Percentiles rank a stretch among this genome's conserved stretches.
Evolutionary conservation across 2,329 filamentous ascomycete genomes (phyloP).

Genomic region (Decorospora gaudefroyi): DNA sequence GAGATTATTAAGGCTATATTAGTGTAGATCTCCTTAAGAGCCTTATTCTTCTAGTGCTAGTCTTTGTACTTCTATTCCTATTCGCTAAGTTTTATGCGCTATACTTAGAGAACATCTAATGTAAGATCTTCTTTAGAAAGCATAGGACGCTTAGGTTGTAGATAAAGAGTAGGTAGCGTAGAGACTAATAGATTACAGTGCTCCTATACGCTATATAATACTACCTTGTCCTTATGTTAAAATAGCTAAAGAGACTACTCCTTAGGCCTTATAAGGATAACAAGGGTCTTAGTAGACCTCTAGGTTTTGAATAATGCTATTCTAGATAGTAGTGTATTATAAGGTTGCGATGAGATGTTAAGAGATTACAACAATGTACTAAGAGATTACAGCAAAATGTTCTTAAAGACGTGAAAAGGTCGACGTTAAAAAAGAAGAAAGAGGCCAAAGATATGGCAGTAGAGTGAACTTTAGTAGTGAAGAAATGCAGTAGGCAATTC

Average conservation of each 20-base stretch:
- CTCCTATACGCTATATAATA: not conserved
- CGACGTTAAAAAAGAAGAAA: no score
- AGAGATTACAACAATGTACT: not conserved
- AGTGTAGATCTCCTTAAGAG: not conserved
- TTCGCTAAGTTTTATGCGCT: no score
- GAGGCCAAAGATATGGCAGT: no score
- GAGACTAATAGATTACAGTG: constrained; percentile 1
- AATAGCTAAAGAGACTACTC: not conserved
- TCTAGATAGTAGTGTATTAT: not conserved
- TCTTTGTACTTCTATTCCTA: not conserved
- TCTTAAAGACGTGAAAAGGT: constrained; percentile 1
- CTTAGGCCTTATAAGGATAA: not conserved
- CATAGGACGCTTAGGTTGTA: not conserved
- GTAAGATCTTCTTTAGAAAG: not conserved
- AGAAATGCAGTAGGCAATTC: no score
- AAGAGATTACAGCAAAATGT: not conserved
- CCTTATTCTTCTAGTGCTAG: not conserved
- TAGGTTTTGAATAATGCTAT: not conserved
- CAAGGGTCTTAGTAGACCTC: not conserved
- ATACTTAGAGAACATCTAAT: not conserved
- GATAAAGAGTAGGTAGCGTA: not conserved
- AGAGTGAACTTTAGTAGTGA: no score
- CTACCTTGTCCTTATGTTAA: not conserved
- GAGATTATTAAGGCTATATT: not conserved
- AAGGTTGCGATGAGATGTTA: not conserved